Conservation (phyloP, 2,329 filamentous ascomycete genomes). For the Alternaria postmessia region DNA sequence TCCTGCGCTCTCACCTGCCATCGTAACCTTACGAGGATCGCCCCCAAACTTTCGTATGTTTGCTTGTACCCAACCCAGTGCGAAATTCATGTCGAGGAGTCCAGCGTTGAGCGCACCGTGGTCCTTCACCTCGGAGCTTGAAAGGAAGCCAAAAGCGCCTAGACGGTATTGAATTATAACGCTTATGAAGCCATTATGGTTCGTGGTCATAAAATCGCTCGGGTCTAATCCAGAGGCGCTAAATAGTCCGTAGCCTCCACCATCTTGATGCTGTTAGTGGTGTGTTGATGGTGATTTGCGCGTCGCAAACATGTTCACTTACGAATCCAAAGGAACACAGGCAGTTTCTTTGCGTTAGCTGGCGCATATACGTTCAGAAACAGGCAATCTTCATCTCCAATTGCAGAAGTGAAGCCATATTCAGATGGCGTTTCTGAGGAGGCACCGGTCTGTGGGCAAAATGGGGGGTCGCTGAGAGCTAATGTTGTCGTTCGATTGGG, state of each 20-base stretch:
- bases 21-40: slow-evolving; percentile 65
- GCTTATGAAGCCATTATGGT: slow-evolving; percentile 59
- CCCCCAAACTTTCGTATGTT: slow-evolving; percentile 64
- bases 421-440: slow-evolving; percentile 34
- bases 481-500: slow-evolving; percentile 52
- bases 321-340: slow-evolving; percentile 65
- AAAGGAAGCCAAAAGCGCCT: slow-evolving; percentile 69
- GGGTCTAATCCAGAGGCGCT: slow-evolving; percentile 41
- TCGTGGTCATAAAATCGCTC: slow-evolving; percentile 50
- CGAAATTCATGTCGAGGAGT: slow-evolving; percentile 68
- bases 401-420: slow-evolving; percentile 43
- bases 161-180: slow-evolving; percentile 72
- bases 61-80: slow-evolving; percentile 68
- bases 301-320: slow-evolving; percentile 18
- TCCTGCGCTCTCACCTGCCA: slow-evolving; percentile 69
- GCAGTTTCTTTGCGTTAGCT: slow-evolving; percentile 55
- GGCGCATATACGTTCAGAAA: slow-evolving; percentile 53
- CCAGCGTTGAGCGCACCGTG: slow-evolving; percentile 70
- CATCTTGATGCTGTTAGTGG: slow-evolving; percentile 45
- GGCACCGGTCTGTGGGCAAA: slow-evolving; percentile 45
- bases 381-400: slow-evolving; percentile 53
- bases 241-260: slow-evolving; percentile 50
- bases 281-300: slow-evolving; percentile 39
- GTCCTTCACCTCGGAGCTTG: slow-evolving; percentile 62
- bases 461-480: slow-evolving; percentile 54